Evolutionary conservation across 2,329 filamentous ascomycete species (phyloP).

Genomic region (Calonectria pseudoreteaudii): DNA sequence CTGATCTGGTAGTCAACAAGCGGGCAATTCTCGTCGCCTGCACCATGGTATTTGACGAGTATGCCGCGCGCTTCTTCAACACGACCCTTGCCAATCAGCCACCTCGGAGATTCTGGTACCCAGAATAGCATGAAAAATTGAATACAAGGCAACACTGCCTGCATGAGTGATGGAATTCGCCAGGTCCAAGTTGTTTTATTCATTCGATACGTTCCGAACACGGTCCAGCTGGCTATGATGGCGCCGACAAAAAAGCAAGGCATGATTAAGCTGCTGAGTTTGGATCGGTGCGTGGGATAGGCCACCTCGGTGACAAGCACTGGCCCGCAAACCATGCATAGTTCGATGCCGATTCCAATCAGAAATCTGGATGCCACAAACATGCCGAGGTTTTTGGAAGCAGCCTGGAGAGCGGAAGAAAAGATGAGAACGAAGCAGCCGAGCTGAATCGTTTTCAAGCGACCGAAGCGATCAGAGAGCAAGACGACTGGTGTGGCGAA

Average conservation of each 20-base stretch:
- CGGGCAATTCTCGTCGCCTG: neutral
- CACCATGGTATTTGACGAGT: neutral
- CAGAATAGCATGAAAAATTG: constrained; percentile 24
- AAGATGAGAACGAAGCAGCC: constrained; percentile 37
- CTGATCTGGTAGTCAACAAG: constrained; percentile 1
- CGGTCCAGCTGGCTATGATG: constrained; percentile 5
- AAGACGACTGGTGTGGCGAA: neutral
- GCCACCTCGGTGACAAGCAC: constrained; percentile 46
- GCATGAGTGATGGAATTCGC: constrained; percentile 14
- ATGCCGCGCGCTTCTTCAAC: neutral
- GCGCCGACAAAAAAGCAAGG: constrained; percentile 33
- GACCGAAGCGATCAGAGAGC: neutral
- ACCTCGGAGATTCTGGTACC: constrained; percentile 10
- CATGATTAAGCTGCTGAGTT: constrained; percentile 44
- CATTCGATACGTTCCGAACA: constrained; percentile 12
- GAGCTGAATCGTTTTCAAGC: neutral
- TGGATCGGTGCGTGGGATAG: constrained; percentile 45
- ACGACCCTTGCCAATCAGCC: neutral
- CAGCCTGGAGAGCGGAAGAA: constrained; percentile 46
- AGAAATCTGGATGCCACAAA: constrained; percentile 46
- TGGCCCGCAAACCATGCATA: constrained; percentile 42
- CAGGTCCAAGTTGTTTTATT: constrained; percentile 6
- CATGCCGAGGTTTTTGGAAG: constrained; percentile 31
- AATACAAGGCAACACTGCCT: neutral
- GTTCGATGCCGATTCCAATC: constrained; percentile 42